Percentiles rank a stretch among this genome's conserved stretches.
Evolutionary conservation across 768 basidiomycete genomes (phyloP).

Genomic region (Tephrocybe sp.): DNA sequence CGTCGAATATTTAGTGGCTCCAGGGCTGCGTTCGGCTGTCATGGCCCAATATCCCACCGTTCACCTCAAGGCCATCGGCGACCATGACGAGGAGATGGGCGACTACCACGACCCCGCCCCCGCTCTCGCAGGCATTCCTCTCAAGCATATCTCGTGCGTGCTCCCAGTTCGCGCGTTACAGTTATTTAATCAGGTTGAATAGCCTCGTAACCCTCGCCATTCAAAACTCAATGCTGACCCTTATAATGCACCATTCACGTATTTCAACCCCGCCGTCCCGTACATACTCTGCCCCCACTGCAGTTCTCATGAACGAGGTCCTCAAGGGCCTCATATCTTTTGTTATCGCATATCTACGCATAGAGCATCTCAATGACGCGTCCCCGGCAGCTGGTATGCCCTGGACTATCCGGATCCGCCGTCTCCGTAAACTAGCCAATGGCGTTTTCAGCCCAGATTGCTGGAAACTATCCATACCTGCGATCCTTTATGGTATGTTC

Average conservation of each 20-base stretch:
- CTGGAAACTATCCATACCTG: conserved; percentile 97
- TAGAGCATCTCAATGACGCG: conserved; percentile 38
- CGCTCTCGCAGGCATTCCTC: conserved; percentile 64
- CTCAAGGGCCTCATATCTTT: conserved; percentile 90
- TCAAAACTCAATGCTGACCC: conserved; percentile 87
- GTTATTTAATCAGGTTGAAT: neutral
- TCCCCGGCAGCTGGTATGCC: conserved; percentile 25
- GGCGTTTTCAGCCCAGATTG: conserved; percentile 89
- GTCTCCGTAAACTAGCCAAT: conserved; percentile 56
- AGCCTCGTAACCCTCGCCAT: conserved; percentile 84
- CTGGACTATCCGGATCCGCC: conserved; percentile 4
- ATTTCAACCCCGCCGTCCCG: conserved; percentile 73
- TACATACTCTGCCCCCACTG: conserved; percentile 90
- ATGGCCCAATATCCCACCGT: conserved; percentile 16
- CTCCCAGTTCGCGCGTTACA: neutral
- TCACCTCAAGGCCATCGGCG: conserved; percentile 26
- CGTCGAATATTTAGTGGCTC: neutral
- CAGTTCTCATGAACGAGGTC: conserved; percentile 92
- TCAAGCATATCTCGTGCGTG: conserved; percentile 81
- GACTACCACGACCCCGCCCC: conserved; percentile 41
- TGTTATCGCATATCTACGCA: conserved; percentile 72
- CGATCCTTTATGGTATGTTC: conserved; percentile 77
- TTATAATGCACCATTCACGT: conserved; percentile 97
- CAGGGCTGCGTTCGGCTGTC: conserved; percentile 15
- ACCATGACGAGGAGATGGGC: conserved; percentile 44